These are phyloP conservation scores for Geranium brycei DNA, from an alignment of 345 rosid genomes.

Conservation along the genomic window DNA sequence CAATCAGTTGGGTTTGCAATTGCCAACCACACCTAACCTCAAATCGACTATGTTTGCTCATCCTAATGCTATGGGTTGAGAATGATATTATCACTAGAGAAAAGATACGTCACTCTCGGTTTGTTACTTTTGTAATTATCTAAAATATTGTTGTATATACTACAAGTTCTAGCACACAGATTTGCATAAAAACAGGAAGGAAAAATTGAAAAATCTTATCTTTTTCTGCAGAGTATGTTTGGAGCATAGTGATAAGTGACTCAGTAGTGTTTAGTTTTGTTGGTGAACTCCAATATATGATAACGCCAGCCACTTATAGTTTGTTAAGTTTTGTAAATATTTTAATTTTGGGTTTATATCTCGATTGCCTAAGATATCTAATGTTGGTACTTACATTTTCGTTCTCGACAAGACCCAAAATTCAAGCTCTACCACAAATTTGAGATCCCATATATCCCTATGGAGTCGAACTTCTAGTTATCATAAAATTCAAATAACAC, in stretches of 20 bases:
- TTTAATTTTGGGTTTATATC: background rate
- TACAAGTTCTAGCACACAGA: too few relatives aligned
- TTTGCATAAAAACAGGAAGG: too few relatives aligned
- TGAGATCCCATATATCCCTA: background rate
- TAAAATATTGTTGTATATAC: too few relatives aligned
- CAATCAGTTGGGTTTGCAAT: too few relatives aligned
- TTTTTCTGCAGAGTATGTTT: too few relatives aligned
- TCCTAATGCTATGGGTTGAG: background rate
- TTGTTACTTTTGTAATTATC: background rate
- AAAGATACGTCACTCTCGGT: background rate
- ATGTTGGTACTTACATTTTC: background rate
- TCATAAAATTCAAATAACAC: too few relatives aligned
- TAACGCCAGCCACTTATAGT: background rate
- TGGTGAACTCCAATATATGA: background rate
- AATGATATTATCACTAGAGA: too few relatives aligned
- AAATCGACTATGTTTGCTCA: background rate
- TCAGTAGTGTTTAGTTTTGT: background rate
- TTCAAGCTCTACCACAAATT: background rate
- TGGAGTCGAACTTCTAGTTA: too few relatives aligned
- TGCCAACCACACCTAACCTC: background rate
- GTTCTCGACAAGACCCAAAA: background rate
- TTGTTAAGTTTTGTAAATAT: background rate
- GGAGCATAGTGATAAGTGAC: background rate
- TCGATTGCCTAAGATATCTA: background rate
- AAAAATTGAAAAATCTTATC: too few relatives aligned